A percentile compares a stretch with the other conserved stretches of the same genome.
Evolutionary conservation across 768 basidiomycete species (phyloP).

Genomic region (Boletales sp.): DNA sequence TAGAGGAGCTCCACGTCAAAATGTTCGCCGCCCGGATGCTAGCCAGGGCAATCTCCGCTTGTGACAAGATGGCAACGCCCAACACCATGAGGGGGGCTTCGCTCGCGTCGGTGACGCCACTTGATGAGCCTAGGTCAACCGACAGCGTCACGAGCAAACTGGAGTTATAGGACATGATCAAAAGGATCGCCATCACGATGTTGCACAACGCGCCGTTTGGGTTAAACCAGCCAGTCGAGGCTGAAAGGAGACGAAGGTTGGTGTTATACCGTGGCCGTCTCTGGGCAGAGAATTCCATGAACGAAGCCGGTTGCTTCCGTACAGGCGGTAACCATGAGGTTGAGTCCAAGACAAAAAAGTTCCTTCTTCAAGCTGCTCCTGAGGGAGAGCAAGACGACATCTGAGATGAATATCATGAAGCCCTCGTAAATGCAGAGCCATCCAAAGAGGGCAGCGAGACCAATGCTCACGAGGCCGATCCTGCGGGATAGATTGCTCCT

Average conservation of each 20-base stretch:
- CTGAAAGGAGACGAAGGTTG: slow-evolving; percentile 28
- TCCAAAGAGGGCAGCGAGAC: slow-evolving; percentile 20
- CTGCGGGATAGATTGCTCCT: slow-evolving; percentile 23
- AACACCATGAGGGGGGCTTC: slow-evolving; percentile 27
- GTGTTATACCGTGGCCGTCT: slow-evolving; percentile 24
- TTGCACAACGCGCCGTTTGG: slow-evolving; percentile 24
- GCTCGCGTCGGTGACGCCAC: background rate
- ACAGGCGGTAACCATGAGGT: slow-evolving; percentile 24
- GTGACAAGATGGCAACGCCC: slow-evolving; percentile 21
- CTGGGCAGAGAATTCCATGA: slow-evolving; percentile 25
- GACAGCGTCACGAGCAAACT: slow-evolving; percentile 20
- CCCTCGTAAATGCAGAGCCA: slow-evolving; percentile 22
- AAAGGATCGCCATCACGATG: slow-evolving; percentile 23
- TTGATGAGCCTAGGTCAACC: slow-evolving; percentile 17
- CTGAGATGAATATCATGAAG: slow-evolving; percentile 18
- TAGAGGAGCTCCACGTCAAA: slow-evolving; percentile 32
- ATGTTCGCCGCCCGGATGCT: slow-evolving; percentile 22
- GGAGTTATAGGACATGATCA: slow-evolving; percentile 29
- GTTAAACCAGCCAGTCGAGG: slow-evolving; percentile 13
- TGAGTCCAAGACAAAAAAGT: slow-evolving; percentile 22
- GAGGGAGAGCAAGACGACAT: slow-evolving; percentile 20
- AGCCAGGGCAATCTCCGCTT: slow-evolving; percentile 22
- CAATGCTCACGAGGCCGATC: slow-evolving; percentile 23
- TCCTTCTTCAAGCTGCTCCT: slow-evolving; percentile 14
- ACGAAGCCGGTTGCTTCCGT: slow-evolving; percentile 29